These are phyloP conservation scores for Aspergillus coremiiformis DNA, from an alignment of 495 filamentous ascomycete species.

Conservation along the genomic window DNA sequence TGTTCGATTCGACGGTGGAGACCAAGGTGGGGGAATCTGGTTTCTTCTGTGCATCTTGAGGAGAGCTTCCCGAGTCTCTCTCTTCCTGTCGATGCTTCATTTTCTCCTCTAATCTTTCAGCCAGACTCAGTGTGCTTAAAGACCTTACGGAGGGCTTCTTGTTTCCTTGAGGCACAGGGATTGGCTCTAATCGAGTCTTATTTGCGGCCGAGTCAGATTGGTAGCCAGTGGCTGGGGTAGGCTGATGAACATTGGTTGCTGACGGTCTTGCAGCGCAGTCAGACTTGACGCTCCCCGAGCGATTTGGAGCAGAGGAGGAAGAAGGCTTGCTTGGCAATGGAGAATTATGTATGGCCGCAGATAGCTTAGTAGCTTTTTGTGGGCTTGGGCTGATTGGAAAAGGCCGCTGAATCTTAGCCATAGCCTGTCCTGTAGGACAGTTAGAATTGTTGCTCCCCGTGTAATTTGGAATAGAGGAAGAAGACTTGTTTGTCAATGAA, in stretches of 20 bases:
- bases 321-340: background rate
- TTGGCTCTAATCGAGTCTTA: background rate
- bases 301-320: conserved; percentile 4
- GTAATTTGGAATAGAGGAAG: background rate
- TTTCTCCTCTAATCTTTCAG: conserved; percentile 20
- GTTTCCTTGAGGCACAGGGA: background rate
- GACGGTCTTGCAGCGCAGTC: background rate
- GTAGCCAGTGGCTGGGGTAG: conserved; percentile 13
- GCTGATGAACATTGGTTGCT: too few species aligned
- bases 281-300: conserved; percentile 19
- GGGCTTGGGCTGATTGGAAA: background rate
- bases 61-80: conserved; percentile 14
- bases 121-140: background rate
- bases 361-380: too few species aligned
- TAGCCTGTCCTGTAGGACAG: background rate
- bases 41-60: conserved; percentile 10
- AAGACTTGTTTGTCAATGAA: too few species aligned
- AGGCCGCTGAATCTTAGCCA: background rate
- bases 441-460: background rate
- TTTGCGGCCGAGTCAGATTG: conserved; percentile 22
- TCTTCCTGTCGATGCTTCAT: conserved; percentile 23
- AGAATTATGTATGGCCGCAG: too few species aligned
- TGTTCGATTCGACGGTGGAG: background rate
- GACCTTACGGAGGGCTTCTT: background rate
- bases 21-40: background rate